Evolutionary conservation across 108 stramenopile genomes (phyloP), one percentile per base, ranked within the genome.

Genomic region (Skeletonema potamos): DNA sequence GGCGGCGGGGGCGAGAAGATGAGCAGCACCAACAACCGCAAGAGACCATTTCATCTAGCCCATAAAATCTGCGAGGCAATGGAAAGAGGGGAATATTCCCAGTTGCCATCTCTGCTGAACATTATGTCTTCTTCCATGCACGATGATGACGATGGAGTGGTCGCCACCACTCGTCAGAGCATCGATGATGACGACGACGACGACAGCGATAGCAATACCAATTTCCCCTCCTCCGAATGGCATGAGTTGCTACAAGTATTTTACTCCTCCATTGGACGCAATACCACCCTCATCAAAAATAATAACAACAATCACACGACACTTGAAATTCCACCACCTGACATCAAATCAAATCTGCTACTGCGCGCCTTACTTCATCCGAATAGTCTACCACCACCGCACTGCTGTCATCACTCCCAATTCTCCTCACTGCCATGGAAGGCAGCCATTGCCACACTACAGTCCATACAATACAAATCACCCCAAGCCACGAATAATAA

Each of bases 261-360:
- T 58, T 74, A 66, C 58, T 15, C 37, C n/a, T 44, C 66, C 12
- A 61, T 74, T 27, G 73, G 65, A 32, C 22, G 54, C 22, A 30
- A 51, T 63, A 12, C 24, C 26, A 1, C 27, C 28, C n/a, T n/a
- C n/a, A n/a, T n/a, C n/a, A n/a, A n/a, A n/a, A 20, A 28, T 34
- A 17, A 9, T 60, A 12, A 3, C 44, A 54, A 17, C 12, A n/a
- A 37, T 56, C 2, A 26, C 2, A 6, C 44, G 6, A 3, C 32
- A 11, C 17, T 17, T 4, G 15, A 27, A n/a, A 68, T 27, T 36
- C 11, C 41, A 17, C 33, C 30, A 9, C 33, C 37, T 30, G 22
- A 48, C n/a, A 68, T 77, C 22, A 76, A 61, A 54, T 62, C 75
- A 58, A 54, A 68, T 63, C 41, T 76, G 6, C 36, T 76, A 61